Evolutionary conservation across 148 eudicot genomes (phyloP).

Genomic region (Fagopyrum tataricum): DNA sequence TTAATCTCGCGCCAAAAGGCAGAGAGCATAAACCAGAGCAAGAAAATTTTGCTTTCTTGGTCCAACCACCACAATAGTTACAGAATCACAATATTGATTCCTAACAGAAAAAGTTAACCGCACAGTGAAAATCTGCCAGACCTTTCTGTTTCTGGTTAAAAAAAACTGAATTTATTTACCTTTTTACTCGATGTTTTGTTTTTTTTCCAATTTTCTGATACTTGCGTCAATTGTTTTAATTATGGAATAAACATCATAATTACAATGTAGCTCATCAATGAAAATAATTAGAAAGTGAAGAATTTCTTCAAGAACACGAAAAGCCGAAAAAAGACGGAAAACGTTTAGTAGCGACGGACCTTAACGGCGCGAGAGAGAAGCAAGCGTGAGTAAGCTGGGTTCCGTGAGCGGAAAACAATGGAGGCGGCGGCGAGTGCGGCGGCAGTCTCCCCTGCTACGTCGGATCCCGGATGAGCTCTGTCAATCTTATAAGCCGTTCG

Average conservation of each 20-base stretch:
- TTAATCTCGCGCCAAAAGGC: constrained; percentile 23
- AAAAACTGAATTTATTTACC: neutral
- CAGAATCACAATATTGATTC: neutral
- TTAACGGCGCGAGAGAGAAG: constrained; percentile 73
- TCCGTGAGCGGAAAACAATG: neutral
- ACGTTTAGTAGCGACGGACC: constrained; percentile 25
- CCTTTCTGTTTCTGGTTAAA: constrained; percentile 5
- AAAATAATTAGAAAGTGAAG: neutral
- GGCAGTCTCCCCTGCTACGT: constrained; percentile 13
- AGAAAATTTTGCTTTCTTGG: neutral
- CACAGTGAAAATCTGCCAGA: constrained; percentile 2
- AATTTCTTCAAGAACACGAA: constrained; percentile 8
- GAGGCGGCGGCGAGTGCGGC: constrained; percentile 14
- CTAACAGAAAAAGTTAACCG: constrained; percentile 11
- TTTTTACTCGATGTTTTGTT: neutral
- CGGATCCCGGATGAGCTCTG: constrained; percentile 2
- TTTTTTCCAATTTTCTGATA: neutral
- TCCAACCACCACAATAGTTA: neutral
- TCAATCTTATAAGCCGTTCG: constrained; percentile 16
- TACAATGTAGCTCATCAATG: neutral
- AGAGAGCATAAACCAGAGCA: neutral
- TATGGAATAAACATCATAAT: neutral
- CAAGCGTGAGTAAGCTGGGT: constrained; percentile 45
- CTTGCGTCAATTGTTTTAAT: neutral
- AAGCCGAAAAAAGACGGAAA: neutral